These are phyloP conservation scores for Wallacemonas sp. DNA, from an alignment of 208 protist genomes.

Conservation along the genomic window DNA sequence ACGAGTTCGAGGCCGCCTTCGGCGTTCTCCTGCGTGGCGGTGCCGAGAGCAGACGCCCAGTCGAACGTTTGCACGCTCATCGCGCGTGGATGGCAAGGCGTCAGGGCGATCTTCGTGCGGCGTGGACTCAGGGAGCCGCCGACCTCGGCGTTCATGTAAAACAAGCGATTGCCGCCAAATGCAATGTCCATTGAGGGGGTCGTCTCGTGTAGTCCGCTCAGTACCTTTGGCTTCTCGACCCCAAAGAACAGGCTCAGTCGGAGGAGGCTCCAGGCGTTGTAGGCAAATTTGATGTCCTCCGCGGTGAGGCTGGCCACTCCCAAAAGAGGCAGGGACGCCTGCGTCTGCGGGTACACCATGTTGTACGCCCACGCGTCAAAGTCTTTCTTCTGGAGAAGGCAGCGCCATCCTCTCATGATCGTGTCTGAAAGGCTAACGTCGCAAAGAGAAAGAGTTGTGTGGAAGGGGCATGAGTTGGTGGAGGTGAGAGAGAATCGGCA, in stretches of 20 bases:
- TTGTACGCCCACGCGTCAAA: conserved; percentile 85
- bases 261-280: conserved; percentile 84
- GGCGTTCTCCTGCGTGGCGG: not conserved
- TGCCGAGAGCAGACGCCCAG: conserved; percentile 23
- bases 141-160: conserved; percentile 67
- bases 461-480: too few species aligned
- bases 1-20: conserved; percentile 55
- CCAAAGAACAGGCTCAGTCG: conserved; percentile 80
- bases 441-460: too few species aligned
- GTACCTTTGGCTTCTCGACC: conserved; percentile 56
- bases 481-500: too few species aligned
- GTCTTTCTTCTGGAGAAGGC: conserved; percentile 53
- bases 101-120: conserved; percentile 59
- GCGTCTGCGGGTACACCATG: conserved; percentile 59
- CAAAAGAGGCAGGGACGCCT: conserved; percentile 28
- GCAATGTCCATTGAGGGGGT: conserved; percentile 79
- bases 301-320: conserved; percentile 51
- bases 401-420: not conserved
- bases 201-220: conserved; percentile 51
- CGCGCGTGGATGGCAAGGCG: conserved; percentile 55
- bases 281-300: conserved; percentile 89
- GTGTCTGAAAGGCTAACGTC: too few species aligned
- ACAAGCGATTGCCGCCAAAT: conserved; percentile 62
- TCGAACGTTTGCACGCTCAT: conserved; percentile 48
- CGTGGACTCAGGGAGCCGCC: conserved; percentile 20